Evolutionary conservation across 148 eudicot genomes (phyloP).

Genomic region (Silene latifolia): DNA sequence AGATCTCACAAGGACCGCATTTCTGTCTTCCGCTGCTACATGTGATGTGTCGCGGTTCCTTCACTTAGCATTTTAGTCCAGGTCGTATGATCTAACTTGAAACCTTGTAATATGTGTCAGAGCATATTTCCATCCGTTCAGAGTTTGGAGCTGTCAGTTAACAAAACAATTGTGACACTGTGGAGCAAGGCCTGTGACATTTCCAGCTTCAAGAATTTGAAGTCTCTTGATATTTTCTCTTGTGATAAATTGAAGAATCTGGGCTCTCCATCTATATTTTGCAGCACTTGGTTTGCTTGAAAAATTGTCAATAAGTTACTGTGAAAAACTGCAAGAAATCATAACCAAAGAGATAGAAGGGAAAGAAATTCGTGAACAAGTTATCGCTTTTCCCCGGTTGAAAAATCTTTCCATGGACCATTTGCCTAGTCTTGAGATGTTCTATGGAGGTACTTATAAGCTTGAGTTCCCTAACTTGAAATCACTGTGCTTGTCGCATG

Average conservation of each 20-base stretch:
- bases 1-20: too few species aligned
- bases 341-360: constrained; percentile 3
- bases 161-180: background rate
- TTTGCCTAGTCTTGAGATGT: background rate
- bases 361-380: background rate
- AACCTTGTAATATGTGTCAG: background rate
- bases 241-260: background rate
- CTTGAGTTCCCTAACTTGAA: constrained; percentile 8
- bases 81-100: background rate
- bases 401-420: background rate
- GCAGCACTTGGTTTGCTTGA: constrained; percentile 2
- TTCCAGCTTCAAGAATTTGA: constrained; percentile 3
- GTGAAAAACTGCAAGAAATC: background rate
- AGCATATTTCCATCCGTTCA: constrained; percentile 2
- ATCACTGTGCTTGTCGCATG: background rate
- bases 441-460: background rate
- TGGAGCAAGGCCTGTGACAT: background rate
- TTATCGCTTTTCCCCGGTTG: background rate
- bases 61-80: too few species aligned
- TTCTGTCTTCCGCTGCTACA: too few species aligned
- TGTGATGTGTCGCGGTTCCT: too few species aligned
- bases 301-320: background rate
- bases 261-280: constrained; percentile 1
- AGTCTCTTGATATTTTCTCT: background rate
- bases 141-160: background rate